Base-by-base conservation (phyloP, 129 eudicot genomes). In the Helichrysum umbraculigerum region DNA sequence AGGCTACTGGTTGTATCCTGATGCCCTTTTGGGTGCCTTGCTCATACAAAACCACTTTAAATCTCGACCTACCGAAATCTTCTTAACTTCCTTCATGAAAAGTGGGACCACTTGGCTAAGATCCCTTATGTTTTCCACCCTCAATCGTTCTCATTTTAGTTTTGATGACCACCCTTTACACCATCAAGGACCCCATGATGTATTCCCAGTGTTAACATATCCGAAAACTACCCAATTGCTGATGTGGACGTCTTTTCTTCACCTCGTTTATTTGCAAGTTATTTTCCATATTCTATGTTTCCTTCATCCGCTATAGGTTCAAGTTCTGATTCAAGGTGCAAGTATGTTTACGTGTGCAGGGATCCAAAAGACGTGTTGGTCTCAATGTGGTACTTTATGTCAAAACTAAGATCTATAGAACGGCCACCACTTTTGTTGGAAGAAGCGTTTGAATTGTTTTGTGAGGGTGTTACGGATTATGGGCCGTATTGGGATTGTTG, bases 401-500 rank as follows among this genome's bases (percentile, higher is more conserved):
- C n/a, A 21, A n/a, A 20, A n/a, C 64, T 58, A 4, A 58, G 64
- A 20, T 20, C 64, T 20, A n/a, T 5, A 20, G 64, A 58, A 17
- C 25, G 10, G 7, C 64, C 64, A 5, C 64, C 64, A 20, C 64
- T 58, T 57, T 58, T 19, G 28, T 58, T 58, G 11, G 30, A 58
- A 3, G 21, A 58, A 5, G 64, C 30, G 64, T 58, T 58, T 20
- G 30, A 58, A 20, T 17, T 7, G 64, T 58, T 58, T 20, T 7
- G 64, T 20, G 11, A 58, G 11, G 64, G 30, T n/a, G 64, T 17
- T 58, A 7, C 12, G 21, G 15, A 58, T 14, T 20, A 20, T 20
- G 64, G 64, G 15, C 64, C 63, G 22, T 58, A 17, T 58, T 58
- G 63, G 64, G n/a, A n/a, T n/a, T n/a, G n/a, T n/a, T n/a, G n/a